A percentile compares a stretch with the other conserved stretches of the same genome.
Conservation (phyloP, 345 rosid species). For the Corymbia maculata region DNA sequence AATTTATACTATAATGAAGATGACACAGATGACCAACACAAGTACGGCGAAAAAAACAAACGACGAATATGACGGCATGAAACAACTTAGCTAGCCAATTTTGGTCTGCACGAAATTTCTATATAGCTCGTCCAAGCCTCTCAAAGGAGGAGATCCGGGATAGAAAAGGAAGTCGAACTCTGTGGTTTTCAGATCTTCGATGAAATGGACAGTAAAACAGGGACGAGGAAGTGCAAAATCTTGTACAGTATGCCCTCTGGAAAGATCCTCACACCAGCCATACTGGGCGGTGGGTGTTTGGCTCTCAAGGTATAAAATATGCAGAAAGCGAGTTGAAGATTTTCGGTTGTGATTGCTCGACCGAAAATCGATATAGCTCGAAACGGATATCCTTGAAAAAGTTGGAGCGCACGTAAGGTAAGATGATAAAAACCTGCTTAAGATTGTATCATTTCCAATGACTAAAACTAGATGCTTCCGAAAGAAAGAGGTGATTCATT, state of each 20-base stretch:
- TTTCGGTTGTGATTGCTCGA: neutral
- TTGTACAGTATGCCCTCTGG: neutral
- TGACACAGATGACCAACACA: neutral
- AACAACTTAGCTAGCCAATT: neutral
- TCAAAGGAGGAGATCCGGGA: neutral
- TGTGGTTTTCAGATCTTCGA: neutral
- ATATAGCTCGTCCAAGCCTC: neutral
- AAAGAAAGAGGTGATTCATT: neutral
- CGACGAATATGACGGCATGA: neutral
- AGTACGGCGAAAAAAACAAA: neutral
- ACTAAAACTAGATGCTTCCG: neutral
- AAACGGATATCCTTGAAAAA: neutral
- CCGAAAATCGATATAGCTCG: neutral
- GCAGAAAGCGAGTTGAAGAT: neutral
- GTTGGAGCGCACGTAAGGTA: neutral
- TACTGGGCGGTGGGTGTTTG: neutral
- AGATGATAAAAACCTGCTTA: neutral
- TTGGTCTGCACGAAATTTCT: no score
- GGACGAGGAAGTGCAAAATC: neutral
- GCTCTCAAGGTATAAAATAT: neutral
- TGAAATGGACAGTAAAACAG: neutral
- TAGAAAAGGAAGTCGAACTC: neutral
- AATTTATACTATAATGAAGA: neutral
- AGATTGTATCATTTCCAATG: neutral
- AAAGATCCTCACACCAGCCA: neutral